Evolutionary conservation across 495 filamentous ascomycete genomes (phyloP).

Genomic region (Hypoxylon cercidicola): DNA sequence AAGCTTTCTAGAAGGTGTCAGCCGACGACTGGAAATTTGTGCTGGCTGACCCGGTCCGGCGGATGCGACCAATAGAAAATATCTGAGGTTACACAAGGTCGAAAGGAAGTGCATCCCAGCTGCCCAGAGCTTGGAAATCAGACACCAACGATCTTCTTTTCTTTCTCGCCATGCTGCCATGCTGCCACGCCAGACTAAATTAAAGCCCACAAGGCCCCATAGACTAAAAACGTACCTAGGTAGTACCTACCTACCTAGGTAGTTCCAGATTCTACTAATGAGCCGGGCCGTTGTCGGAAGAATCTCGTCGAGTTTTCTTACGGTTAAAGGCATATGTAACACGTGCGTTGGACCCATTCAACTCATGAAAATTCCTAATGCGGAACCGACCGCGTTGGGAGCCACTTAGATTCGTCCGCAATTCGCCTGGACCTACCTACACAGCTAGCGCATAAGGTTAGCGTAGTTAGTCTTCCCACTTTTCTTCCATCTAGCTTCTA

Average conservation of each 20-base stretch:
- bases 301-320: too few species aligned
- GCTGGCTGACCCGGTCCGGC: conserved; percentile 26
- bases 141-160: too few species aligned
- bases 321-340: conserved; percentile 6
- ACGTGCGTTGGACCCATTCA: conserved; percentile 15
- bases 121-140: too few species aligned
- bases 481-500: conserved; percentile 26
- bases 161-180: too few species aligned
- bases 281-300: too few species aligned
- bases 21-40: conserved; percentile 39
- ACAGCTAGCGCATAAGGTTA: too few species aligned
- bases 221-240: too few species aligned
- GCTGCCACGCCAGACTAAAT: too few species aligned
- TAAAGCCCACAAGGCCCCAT: too few species aligned
- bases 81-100: conserved; percentile 29
- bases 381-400: conserved; percentile 32
- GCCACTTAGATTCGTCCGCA: conserved; percentile 19
- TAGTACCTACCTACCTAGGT: too few species aligned
- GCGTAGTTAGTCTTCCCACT: conserved; percentile 13
- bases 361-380: conserved; percentile 37
- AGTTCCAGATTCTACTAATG: too few species aligned
- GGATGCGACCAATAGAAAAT: conserved; percentile 32
- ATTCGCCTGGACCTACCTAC: conserved; percentile 36
- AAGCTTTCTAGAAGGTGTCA: conserved; percentile 56
- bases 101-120: conserved; percentile 6